Evolutionary conservation across 2,329 filamentous ascomycete species (phyloP), one percentile per base, ranked within the genome.

Genomic region (Colletotrichum simmondsii): DNA sequence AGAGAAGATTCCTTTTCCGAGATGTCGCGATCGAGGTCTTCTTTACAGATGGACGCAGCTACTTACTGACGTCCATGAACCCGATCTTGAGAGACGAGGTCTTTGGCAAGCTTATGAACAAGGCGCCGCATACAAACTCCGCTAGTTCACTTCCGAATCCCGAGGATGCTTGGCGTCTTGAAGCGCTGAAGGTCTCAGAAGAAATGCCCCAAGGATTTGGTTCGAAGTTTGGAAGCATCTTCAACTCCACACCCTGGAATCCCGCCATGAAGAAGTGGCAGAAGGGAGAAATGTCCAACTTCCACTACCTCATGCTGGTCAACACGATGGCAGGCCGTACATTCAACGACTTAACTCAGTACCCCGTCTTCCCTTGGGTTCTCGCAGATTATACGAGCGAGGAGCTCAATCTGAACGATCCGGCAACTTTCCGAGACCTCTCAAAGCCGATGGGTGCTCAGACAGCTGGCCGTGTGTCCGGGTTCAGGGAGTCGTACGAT

Each of bases 21-120:
- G 96, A 99, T 79, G 97, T 99, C 14, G 95, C 95, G 0, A 92
- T 98, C n/a, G 97, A 99, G 80, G 90, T 98, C 2, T 99, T 99
- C 85, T 99, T 99, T 80, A 95, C 95, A 0, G 97, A 99, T 80
- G 97, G 97, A 1, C 92, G 95, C 68, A 99, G 97, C 83, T 99
- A 98, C 80, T 87, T 99, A 19, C 83, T 99, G 70, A 98, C 96
- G 0, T 92, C 95, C 3, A 93, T 95, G 70, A 95, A 93, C 46
- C 88, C 93, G 0, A 84, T 85, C 37, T 86, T 91, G 49, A 90
- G 97, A 74, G 95, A 99, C 79, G 94, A 96, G 70, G 86, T 99
- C 3, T 95, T 94, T 76, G 87, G 88, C 19, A 94, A 93, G 75
- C 90, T 99, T 63, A 88, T 92, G 26, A 88, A 86, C 74, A 95